Conservation (phyloP, 495 filamentous ascomycete species). For the Aspergillus cristatus region DNA sequence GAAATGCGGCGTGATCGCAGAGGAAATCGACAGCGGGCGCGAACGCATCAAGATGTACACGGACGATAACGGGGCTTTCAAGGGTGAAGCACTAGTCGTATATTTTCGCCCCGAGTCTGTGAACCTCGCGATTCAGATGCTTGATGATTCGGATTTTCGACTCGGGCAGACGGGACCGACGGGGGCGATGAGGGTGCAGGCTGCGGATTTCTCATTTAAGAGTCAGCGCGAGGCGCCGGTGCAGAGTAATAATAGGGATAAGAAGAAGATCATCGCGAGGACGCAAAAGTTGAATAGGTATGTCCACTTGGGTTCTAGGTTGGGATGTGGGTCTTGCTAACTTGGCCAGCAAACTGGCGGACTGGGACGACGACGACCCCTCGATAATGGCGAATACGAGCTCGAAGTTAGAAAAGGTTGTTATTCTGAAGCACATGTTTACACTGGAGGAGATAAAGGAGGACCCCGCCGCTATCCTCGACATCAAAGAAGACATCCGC, state of each 20-base stretch:
- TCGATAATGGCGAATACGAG: conserved; percentile 42
- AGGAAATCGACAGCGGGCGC: conserved; percentile 77
- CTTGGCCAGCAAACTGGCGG: conserved; percentile 65
- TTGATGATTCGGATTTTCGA: conserved; percentile 84
- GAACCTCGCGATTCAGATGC: conserved; percentile 76
- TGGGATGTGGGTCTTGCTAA: conserved; percentile 4
- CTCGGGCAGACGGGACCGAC: conserved; percentile 43
- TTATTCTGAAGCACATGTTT: conserved; percentile 93
- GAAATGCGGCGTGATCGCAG: conserved; percentile 84
- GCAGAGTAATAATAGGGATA: conserved; percentile 50
- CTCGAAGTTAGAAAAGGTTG: conserved; percentile 64
- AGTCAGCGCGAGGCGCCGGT: conserved; percentile 48
- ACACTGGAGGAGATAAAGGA: conserved; percentile 74
- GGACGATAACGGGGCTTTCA: conserved; percentile 73
- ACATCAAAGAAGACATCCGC: conserved; percentile 90
- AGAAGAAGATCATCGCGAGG: conserved; percentile 79
- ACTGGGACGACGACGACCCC: conserved; percentile 91
- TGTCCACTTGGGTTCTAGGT: conserved; percentile 9
- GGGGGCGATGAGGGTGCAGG: conserved; percentile 69
- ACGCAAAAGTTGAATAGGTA: conserved; percentile 74
- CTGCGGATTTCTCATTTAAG: conserved; percentile 86
- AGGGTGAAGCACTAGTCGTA: conserved; percentile 86
- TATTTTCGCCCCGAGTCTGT: conserved; percentile 93
- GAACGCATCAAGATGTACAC: conserved; percentile 91
- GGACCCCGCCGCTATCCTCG: conserved; percentile 72